Percentiles rank a stretch among this genome's conserved stretches.
phyloP scores from a whole-genome alignment of 805 yeast species.

The Ogataea corticis region DNA sequence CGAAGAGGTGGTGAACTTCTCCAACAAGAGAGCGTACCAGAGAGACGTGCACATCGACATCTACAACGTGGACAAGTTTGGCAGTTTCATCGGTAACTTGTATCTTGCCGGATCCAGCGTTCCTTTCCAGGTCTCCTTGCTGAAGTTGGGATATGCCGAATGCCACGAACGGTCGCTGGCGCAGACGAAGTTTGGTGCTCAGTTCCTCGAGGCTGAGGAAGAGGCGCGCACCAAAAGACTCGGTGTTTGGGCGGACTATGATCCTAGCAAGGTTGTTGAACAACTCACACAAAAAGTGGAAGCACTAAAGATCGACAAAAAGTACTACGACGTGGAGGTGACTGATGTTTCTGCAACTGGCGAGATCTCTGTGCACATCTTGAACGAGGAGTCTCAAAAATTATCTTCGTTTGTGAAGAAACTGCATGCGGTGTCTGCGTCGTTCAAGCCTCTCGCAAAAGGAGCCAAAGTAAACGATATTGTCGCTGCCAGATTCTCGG shows the following conservation, averaged over 20 bases:
- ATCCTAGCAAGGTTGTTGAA: constrained; percentile 38
- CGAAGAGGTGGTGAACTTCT: constrained; percentile 54
- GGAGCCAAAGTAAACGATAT: constrained; percentile 53
- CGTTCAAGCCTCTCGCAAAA: constrained; percentile 37
- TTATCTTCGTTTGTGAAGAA: constrained; percentile 46
- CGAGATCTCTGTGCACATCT: constrained; percentile 45
- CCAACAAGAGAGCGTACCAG: constrained; percentile 60
- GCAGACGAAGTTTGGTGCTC: constrained; percentile 54
- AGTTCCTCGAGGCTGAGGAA: constrained; percentile 61
- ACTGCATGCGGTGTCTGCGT: constrained; percentile 42
- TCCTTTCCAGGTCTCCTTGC: constrained; percentile 60
- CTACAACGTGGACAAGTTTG: constrained; percentile 70
- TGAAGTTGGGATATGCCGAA: constrained; percentile 63
- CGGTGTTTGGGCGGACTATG: constrained; percentile 72
- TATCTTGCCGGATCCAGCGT: constrained; percentile 48
- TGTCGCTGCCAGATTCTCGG: constrained; percentile 54
- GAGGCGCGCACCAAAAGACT: constrained; percentile 52
- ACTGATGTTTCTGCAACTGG: constrained; percentile 48
- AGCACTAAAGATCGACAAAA: constrained; percentile 31
- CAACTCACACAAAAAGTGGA: constrained; percentile 21
- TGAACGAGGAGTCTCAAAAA: constrained; percentile 40
- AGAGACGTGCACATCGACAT: constrained; percentile 72
- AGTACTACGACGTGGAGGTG: constrained; percentile 54
- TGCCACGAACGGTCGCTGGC: constrained; percentile 65
- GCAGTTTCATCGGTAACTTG: constrained; percentile 77